Conservation (phyloP, 768 basidiomycete species). For the Grammothele lineata region DNA sequence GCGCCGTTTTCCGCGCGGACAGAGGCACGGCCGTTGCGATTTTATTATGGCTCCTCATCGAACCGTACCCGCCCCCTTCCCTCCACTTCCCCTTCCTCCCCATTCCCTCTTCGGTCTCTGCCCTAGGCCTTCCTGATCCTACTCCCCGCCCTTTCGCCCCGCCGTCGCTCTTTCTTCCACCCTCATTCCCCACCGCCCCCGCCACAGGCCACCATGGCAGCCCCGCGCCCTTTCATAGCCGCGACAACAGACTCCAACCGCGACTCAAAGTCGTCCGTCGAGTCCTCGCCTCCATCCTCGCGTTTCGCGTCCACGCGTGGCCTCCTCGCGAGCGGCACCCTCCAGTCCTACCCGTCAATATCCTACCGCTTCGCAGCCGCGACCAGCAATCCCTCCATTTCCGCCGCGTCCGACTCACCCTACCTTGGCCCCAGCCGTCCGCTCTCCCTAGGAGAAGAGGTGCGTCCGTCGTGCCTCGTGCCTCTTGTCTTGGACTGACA, state of each 20-base stretch:
- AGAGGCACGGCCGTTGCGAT: too few relatives aligned
- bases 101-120: slow-evolving; percentile 1
- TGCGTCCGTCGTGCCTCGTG: too few relatives aligned
- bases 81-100: too few relatives aligned
- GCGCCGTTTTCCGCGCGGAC: too few relatives aligned
- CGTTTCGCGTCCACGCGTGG: slow-evolving; percentile 8
- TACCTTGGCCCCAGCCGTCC: slow-evolving; percentile 24
- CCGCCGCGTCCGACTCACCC: slow-evolving; percentile 24
- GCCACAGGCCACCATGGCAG: slow-evolving; percentile 8
- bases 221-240: background rate
- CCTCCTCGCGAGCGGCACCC: slow-evolving; percentile 13
- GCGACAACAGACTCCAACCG: background rate
- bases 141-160: slow-evolving; percentile 2
- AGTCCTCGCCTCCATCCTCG: slow-evolving; percentile 4
- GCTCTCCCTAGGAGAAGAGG: slow-evolving; percentile 22
- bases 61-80: too few relatives aligned
- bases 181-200: slow-evolving; percentile 1
- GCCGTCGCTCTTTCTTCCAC: slow-evolving; percentile 2
- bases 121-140: slow-evolving; percentile 1
- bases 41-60: too few relatives aligned
- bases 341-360: slow-evolving; percentile 18
- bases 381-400: slow-evolving; percentile 19
- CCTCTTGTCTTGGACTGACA: background rate
- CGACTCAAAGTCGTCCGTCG: slow-evolving; percentile 9
- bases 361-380: slow-evolving; percentile 19